phyloP scores from a whole-genome alignment of 306 rosid species.

The Pterocarpus santalinus region DNA sequence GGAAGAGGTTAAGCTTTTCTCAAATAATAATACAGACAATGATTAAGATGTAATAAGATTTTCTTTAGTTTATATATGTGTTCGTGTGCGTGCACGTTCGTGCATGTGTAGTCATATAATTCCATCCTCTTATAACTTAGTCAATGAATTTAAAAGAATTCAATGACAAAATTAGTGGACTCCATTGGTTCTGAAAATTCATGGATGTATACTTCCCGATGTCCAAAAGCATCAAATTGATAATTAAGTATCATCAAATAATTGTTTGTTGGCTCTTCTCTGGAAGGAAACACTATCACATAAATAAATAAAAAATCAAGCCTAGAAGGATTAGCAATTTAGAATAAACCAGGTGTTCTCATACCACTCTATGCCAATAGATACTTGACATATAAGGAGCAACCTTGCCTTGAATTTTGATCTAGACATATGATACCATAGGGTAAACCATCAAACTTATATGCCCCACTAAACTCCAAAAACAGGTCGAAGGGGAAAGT shows the following conservation, averaged over 20 bases:
- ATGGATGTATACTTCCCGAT: background rate
- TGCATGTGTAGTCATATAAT: background rate
- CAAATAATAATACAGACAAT: too few relatives aligned
- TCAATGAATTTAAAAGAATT: slow-evolving; percentile 12
- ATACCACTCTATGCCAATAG: slow-evolving; percentile 17
- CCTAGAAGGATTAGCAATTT: slow-evolving; percentile 2
- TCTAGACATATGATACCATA: slow-evolving; percentile 3
- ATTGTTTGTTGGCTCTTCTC: background rate
- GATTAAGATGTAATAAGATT: too few relatives aligned
- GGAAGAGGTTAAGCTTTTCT: too few relatives aligned
- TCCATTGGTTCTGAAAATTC: background rate
- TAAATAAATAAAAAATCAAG: background rate
- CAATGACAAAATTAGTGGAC: background rate
- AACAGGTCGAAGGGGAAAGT: slow-evolving; percentile 23
- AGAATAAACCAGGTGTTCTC: slow-evolving; percentile 25
- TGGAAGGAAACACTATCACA: slow-evolving; percentile 17
- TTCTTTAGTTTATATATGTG: background rate
- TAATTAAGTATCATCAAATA: background rate
- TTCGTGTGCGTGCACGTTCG: too few relatives aligned
- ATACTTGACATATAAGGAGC: slow-evolving; percentile 18
- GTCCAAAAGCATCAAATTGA: slow-evolving; percentile 14
- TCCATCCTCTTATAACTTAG: slow-evolving; percentile 5
- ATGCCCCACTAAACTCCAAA: slow-evolving; percentile 49
- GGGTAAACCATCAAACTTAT: slow-evolving; percentile 30
- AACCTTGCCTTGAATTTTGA: slow-evolving; percentile 29